These are phyloP conservation scores for Rhynchosporium agropyri DNA, from an alignment of 2,329 filamentous ascomycete species.

Conservation along the genomic window DNA sequence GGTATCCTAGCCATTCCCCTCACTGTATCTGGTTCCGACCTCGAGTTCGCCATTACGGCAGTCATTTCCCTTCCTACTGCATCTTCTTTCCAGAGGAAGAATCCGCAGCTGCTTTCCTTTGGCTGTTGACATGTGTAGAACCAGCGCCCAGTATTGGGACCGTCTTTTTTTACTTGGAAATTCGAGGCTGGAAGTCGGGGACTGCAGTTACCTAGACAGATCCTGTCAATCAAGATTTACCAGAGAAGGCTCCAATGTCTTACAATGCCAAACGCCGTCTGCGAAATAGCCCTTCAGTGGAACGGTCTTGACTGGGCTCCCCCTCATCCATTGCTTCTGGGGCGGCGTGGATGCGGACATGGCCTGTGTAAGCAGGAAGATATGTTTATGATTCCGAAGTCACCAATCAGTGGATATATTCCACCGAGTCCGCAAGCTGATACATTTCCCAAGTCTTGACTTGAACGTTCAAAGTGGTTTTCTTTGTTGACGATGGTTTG, in stretches of 20 bases:
- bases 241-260: neutral
- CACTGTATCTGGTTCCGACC: constrained; percentile 44
- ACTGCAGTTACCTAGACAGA: constrained; percentile 51
- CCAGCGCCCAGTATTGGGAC: constrained; percentile 52
- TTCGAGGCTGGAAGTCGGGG: constrained; percentile 53
- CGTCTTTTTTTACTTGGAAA: constrained; percentile 53
- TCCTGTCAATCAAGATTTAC: constrained; percentile 14
- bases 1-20: constrained; percentile 27
- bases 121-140: constrained; percentile 57
- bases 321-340: constrained; percentile 17
- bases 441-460: neutral
- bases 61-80: constrained; percentile 50
- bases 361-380: neutral
- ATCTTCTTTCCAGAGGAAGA: constrained; percentile 61
- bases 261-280: constrained; percentile 47
- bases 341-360: constrained; percentile 29
- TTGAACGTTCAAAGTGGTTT: neutral
- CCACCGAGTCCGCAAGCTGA: neutral
- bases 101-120: constrained; percentile 50
- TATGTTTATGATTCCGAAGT: neutral
- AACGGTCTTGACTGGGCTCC: constrained; percentile 27
- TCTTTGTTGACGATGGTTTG: constrained; percentile 4
- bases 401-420: neutral
- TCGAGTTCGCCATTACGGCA: constrained; percentile 50
- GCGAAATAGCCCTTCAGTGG: constrained; percentile 40